Percentiles rank a stretch among this genome's conserved stretches.
Conservation (phyloP, 805 yeast genomes). For the Kazachstania martiniae region DNA sequence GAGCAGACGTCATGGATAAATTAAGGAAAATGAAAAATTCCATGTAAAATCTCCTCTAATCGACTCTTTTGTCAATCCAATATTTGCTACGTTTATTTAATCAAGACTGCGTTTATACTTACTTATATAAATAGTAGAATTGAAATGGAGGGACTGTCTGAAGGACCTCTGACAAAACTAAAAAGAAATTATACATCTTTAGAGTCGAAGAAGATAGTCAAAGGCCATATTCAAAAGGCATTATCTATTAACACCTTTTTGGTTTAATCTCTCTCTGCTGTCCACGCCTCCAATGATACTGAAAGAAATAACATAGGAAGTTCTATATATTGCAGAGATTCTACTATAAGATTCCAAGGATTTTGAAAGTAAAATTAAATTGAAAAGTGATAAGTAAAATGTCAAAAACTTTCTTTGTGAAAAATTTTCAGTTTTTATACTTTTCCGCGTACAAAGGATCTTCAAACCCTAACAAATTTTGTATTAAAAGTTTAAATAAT, state of each 20-base stretch:
- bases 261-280: constrained; percentile 38
- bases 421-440: too few relatives aligned
- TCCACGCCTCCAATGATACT: constrained; percentile 34
- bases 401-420: too few relatives aligned
- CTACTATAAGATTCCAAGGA: constrained; percentile 17
- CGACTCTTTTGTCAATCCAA: too few relatives aligned
- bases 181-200: background rate
- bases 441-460: too few relatives aligned
- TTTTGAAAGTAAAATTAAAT: constrained; percentile 15
- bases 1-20: constrained; percentile 53
- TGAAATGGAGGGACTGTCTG: too few relatives aligned
- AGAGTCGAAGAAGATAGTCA: constrained; percentile 4
- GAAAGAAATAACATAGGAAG: constrained; percentile 23
- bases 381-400: too few relatives aligned
- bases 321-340: constrained; percentile 32
- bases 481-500: too few relatives aligned
- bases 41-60: constrained; percentile 29
- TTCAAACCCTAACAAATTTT: too few relatives aligned
- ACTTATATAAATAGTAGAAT: too few relatives aligned
- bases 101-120: too few relatives aligned
- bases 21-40: constrained; percentile 71
- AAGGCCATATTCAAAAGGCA: constrained; percentile 3
- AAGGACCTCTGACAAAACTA: constrained; percentile 4
- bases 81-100: background rate
- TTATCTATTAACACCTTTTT: too few relatives aligned